phyloP scores from a whole-genome alignment of 176 grass and related monocot genomes.

The Phoenix roebelenii region DNA sequence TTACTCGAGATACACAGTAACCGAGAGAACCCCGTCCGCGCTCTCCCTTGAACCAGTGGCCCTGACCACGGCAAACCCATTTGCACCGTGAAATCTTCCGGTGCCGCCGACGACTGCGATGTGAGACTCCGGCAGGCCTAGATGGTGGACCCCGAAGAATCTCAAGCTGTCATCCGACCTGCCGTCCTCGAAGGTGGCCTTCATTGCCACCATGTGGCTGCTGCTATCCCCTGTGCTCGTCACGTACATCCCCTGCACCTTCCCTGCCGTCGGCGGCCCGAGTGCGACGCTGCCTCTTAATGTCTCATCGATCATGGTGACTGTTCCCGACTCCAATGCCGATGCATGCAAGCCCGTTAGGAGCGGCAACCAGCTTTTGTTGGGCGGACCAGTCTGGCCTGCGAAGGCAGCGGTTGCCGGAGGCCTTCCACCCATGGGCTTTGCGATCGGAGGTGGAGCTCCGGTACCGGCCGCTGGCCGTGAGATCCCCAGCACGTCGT shows the following conservation, averaged over 20 bases:
- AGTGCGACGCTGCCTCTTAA: constrained; percentile 28
- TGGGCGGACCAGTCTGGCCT: constrained; percentile 12
- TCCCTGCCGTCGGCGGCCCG: constrained; percentile 28
- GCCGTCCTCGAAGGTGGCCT: constrained; percentile 30
- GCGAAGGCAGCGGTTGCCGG: too few relatives aligned
- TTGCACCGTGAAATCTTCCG: constrained; percentile 28
- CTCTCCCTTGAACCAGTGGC: neutral
- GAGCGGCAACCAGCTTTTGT: constrained; percentile 32
- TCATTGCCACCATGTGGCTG: constrained; percentile 44
- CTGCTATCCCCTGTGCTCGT: constrained; percentile 27
- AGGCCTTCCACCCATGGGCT: too few relatives aligned
- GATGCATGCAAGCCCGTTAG: constrained; percentile 31
- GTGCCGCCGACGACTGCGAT: constrained; percentile 66
- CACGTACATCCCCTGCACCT: constrained; percentile 52
- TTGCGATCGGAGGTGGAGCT: too few relatives aligned
- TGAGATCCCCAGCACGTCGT: constrained; percentile 7
- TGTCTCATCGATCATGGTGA: constrained; percentile 44
- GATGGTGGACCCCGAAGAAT: constrained; percentile 47
- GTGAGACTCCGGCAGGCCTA: constrained; percentile 34
- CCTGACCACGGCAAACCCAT: constrained; percentile 44
- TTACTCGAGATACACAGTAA: constrained; percentile 49
- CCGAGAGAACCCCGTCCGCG: constrained; percentile 22
- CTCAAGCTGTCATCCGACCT: constrained; percentile 38
- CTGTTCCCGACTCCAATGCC: constrained; percentile 19
- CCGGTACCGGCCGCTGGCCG: too few relatives aligned